Percentiles rank a stretch among this genome's conserved stretches.
These are phyloP conservation scores for Colletotrichum sojae DNA, from an alignment of 2,329 filamentous ascomycete genomes.

Conservation along the genomic window DNA sequence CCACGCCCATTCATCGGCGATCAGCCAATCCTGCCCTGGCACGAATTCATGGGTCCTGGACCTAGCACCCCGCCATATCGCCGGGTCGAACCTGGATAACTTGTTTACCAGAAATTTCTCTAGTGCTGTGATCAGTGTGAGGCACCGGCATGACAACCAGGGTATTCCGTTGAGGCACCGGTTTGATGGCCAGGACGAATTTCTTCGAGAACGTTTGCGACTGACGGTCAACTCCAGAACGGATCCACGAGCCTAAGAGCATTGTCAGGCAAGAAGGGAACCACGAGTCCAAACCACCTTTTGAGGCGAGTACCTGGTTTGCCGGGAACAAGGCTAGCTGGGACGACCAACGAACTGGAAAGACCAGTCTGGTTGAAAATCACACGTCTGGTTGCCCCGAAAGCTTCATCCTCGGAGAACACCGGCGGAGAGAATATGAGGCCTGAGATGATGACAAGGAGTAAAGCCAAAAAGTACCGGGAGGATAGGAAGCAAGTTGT, in stretches of 20 bases:
- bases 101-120: constrained; percentile 22
- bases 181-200: constrained; percentile 19
- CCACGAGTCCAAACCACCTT: neutral
- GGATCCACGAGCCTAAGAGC: neutral
- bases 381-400: too few relatives aligned
- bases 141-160: constrained; percentile 26
- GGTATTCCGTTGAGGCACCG: constrained; percentile 23
- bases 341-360: too few relatives aligned
- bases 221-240: neutral
- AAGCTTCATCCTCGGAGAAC: too few relatives aligned
- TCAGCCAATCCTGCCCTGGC: constrained; percentile 19
- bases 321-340: too few relatives aligned
- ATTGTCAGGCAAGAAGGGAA: neutral
- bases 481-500: constrained; percentile 1
- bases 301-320: too few relatives aligned
- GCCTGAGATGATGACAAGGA: neutral
- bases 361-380: too few relatives aligned
- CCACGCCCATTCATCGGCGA: constrained; percentile 22
- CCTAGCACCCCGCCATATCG: constrained; percentile 20
- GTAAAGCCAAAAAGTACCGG: neutral
- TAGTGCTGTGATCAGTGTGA: constrained; percentile 40
- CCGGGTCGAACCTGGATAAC: constrained; percentile 17
- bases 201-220: constrained; percentile 13
- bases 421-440: too few relatives aligned
- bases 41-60: constrained; percentile 34